Percentiles rank a stretch among this genome's conserved stretches.
Conservation (phyloP, 768 basidiomycete species). For the Leccinellum albellum region DNA sequence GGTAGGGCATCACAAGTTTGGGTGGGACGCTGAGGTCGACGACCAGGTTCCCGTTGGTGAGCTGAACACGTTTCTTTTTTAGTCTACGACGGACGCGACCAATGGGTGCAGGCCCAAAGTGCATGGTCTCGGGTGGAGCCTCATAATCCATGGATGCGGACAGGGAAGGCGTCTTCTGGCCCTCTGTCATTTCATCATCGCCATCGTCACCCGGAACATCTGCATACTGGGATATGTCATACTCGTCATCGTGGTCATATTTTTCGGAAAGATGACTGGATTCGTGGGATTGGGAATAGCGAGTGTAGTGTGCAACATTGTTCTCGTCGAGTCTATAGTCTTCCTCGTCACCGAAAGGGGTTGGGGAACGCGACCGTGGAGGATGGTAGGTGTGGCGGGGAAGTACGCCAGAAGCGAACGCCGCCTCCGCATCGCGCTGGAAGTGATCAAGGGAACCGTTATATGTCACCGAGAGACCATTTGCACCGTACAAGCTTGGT, state of each 20-base stretch:
- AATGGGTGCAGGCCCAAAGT: constrained; percentile 85
- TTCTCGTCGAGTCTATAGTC: constrained; percentile 60
- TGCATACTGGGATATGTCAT: constrained; percentile 33
- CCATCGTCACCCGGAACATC: constrained; percentile 20
- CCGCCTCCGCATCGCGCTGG: constrained; percentile 62
- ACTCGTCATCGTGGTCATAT: constrained; percentile 13
- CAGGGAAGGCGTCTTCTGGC: constrained; percentile 25
- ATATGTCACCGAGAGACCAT: constrained; percentile 34
- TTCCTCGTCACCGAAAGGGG: constrained; percentile 70
- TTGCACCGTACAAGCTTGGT: constrained; percentile 2
- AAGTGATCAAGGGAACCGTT: constrained; percentile 50
- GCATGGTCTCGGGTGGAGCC: constrained; percentile 60
- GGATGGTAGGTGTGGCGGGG: constrained; percentile 45
- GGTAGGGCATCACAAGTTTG: constrained; percentile 71
- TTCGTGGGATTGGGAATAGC: constrained; percentile 27
- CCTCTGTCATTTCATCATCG: constrained; percentile 18
- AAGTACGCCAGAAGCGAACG: constrained; percentile 61
- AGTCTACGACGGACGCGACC: constrained; percentile 76
- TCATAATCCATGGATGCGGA: constrained; percentile 40
- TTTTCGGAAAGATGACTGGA: constrained; percentile 25
- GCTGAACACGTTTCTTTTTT: constrained; percentile 75
- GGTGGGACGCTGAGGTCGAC: constrained; percentile 82
- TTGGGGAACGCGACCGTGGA: constrained; percentile 72
- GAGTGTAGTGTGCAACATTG: constrained; percentile 54
- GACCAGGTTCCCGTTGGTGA: constrained; percentile 87